phyloP scores from a whole-genome alignment of 1,284 basidiomycete genomes.

The Porogramme epimiltina region DNA sequence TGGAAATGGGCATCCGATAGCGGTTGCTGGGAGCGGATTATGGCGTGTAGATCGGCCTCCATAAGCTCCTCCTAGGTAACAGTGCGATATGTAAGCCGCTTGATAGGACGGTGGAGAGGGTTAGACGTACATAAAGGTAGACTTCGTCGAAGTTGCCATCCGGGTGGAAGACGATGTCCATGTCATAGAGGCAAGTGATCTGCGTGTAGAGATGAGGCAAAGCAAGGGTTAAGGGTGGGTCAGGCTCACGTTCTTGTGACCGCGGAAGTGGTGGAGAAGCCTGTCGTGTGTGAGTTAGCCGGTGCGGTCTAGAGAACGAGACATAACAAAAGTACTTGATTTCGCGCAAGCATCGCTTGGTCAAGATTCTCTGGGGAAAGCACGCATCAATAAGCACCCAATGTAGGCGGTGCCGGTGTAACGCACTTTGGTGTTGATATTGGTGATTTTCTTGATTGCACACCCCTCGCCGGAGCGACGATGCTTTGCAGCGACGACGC shows the following conservation, averaged over 20 bases:
- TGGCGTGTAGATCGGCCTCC: slow-evolving; percentile 99
- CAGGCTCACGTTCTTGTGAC: slow-evolving; percentile 86
- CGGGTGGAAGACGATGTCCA: slow-evolving; percentile 93
- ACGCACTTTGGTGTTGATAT: slow-evolving; percentile 90
- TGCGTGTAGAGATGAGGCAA: slow-evolving; percentile 29
- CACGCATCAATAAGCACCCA: slow-evolving; percentile 1
- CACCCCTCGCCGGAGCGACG: slow-evolving; percentile 85
- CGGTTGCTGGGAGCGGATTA: slow-evolving; percentile 97
- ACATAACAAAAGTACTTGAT: slow-evolving; percentile 65
- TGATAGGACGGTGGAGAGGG: neutral
- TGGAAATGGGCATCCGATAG: slow-evolving; percentile 99
- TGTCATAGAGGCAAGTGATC: slow-evolving; percentile 94
- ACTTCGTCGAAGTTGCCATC: slow-evolving; percentile 94
- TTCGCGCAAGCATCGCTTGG: slow-evolving; percentile 92
- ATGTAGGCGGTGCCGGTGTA: neutral
- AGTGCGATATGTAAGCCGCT: neutral
- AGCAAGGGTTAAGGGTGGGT: neutral
- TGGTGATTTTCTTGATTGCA: slow-evolving; percentile 97
- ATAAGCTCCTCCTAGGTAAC: slow-evolving; percentile 86
- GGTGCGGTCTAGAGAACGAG: slow-evolving; percentile 5
- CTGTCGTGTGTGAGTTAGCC: slow-evolving; percentile 34
- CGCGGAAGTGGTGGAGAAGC: slow-evolving; percentile 92
- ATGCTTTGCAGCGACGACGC: slow-evolving; percentile 87
- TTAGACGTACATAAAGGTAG: slow-evolving; percentile 83
- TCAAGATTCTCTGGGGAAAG: slow-evolving; percentile 76